phyloP scores from a whole-genome alignment of 768 basidiomycete genomes.

The Tylopilus subfusipes region DNA sequence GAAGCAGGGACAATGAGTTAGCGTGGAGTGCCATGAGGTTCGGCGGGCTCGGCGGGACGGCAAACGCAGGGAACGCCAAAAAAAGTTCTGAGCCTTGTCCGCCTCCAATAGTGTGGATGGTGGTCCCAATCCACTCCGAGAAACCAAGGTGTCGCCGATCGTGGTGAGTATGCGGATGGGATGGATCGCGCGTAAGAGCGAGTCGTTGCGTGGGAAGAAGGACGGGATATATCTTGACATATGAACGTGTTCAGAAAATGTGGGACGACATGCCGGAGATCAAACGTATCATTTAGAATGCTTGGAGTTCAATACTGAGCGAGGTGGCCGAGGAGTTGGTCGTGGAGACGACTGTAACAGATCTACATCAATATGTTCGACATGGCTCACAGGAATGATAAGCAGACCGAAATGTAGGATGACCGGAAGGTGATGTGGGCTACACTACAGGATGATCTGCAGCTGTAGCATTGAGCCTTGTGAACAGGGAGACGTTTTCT shows the following conservation, averaged over 20 bases:
- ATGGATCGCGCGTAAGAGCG: background rate
- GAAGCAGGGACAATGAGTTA: background rate
- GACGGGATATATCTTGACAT: background rate
- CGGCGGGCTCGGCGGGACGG: background rate
- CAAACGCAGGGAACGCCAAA: background rate
- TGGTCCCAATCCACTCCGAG: background rate
- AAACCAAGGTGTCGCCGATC: background rate
- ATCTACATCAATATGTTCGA: too few species aligned
- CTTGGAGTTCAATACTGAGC: background rate
- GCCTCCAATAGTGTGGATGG: background rate
- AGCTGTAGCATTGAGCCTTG: too few species aligned
- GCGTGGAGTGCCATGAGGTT: background rate
- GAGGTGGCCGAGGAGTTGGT: background rate
- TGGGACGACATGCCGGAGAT: background rate
- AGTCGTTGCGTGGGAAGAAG: background rate
- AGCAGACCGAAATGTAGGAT: background rate
- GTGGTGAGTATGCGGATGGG: background rate
- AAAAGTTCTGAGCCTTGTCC: background rate
- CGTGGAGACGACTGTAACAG: too few species aligned
- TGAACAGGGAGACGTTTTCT: too few species aligned
- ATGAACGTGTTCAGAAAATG: background rate
- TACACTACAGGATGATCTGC: background rate
- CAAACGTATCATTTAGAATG: background rate
- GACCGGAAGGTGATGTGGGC: too few species aligned
- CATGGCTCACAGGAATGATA: background rate